Evolutionary conservation across 2,329 filamentous ascomycete species (phyloP), one percentile per base, ranked within the genome.

Genomic region (Aspergillus sp.): DNA sequence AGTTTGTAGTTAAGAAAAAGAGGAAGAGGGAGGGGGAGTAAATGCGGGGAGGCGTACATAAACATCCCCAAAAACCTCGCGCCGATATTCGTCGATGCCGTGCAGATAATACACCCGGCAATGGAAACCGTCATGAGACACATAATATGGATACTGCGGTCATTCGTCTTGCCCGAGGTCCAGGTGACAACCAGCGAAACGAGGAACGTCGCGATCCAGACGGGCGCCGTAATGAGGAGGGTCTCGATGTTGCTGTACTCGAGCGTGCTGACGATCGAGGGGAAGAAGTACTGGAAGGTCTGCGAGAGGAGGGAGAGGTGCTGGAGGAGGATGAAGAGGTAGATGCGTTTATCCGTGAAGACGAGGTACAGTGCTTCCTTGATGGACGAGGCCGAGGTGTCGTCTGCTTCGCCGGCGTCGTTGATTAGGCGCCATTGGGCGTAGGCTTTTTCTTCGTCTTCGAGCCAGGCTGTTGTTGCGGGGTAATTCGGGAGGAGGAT

Each of bases 281-380:
- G 87, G 74, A 89, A 89, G 76, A 89, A 89, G 69, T 88, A 88
- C 50, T 87, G 85, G 68, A 89, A 88, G 1, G 83, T 84, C 68
- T 86, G 83, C 0, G 80, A 76, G 52, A 81, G 73, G 56, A 82
- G 81, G 3, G 79, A 79, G 66, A 79, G 74, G 66, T 83, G 81
- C 64, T 83, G 80, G 68, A 83, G 80, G 8, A 81, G 60, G 5
- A 81, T 80, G 11, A 83, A 79, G 7, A 77, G 67, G 53, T 76
- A 76, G 55, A 75, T 75, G 13, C 74, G 73, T 22, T 68, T 69
- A 41, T 74, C 72, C 1, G 63, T 65, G 48, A 75, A 63, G 4
- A 74, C 71, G 3, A 72, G 25, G 65, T 78, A 79, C 19, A 86
- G 71, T 0, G 84, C 84, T 15, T 72, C 74, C 63, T 74, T 77